Conservation (phyloP, 2,329 filamentous ascomycete species). For the Beauveria sp. region DNA sequence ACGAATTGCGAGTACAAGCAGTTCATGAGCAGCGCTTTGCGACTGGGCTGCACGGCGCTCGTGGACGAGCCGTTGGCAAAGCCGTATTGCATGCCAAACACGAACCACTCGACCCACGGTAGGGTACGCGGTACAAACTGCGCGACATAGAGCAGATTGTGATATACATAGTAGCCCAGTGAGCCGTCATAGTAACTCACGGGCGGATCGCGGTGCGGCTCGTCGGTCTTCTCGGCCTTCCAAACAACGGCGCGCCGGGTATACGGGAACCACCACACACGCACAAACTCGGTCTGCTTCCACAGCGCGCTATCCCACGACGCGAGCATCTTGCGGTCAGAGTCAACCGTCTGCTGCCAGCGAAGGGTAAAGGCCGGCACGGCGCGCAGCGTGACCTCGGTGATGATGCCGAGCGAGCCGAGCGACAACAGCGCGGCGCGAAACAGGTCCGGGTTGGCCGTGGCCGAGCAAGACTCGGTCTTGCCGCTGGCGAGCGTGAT, state of each 20-base stretch:
- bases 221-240: conserved; percentile 72
- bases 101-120: conserved; percentile 89
- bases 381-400: conserved; percentile 78
- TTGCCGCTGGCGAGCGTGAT: conserved; percentile 78
- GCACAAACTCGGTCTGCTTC: conserved; percentile 78
- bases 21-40: conserved; percentile 83
- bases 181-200: conserved; percentile 72
- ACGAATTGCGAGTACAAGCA: conserved; percentile 98
- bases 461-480: conserved; percentile 61
- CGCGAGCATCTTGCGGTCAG: conserved; percentile 59
- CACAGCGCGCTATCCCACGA: conserved; percentile 70
- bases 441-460: conserved; percentile 71
- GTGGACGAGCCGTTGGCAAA: conserved; percentile 64
- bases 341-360: conserved; percentile 75
- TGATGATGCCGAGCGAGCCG: conserved; percentile 84
- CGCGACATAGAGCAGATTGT: conserved; percentile 76
- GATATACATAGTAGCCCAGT: conserved; percentile 84
- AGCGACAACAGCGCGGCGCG: conserved; percentile 80
- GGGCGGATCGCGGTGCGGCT: conserved; percentile 50
- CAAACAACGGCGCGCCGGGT: conserved; percentile 81
- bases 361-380: conserved; percentile 74
- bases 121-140: conserved; percentile 72
- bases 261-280: conserved; percentile 98
- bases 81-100: conserved; percentile 96
- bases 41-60: conserved; percentile 71